phyloP scores from a whole-genome alignment of 2,329 filamentous ascomycete species.

The Colletotrichum plurivorum region DNA sequence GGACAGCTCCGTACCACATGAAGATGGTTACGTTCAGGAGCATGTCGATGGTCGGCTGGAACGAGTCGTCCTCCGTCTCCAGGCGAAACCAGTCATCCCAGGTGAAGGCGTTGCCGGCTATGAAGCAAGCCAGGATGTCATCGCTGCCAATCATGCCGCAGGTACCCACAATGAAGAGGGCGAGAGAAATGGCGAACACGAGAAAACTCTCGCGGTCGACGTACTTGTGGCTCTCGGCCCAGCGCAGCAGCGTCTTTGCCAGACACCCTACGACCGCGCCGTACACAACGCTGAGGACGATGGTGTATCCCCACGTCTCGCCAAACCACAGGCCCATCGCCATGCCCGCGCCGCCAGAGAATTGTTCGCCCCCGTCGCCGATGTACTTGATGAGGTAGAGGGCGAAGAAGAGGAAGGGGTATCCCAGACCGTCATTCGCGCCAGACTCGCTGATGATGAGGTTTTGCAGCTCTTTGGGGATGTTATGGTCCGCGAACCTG shows the following conservation, averaged over 20 bases:
- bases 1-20: constrained; percentile 90
- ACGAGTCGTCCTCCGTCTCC: constrained; percentile 88
- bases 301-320: constrained; percentile 88
- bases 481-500: constrained; percentile 92
- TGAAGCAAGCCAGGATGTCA: constrained; percentile 92
- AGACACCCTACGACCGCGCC: constrained; percentile 84
- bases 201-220: constrained; percentile 91
- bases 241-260: constrained; percentile 86
- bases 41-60: constrained; percentile 97
- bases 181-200: constrained; percentile 87
- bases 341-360: constrained; percentile 70
- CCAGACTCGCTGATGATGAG: constrained; percentile 88
- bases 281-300: constrained; percentile 83
- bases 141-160: constrained; percentile 90
- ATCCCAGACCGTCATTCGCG: constrained; percentile 90
- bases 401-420: constrained; percentile 89
- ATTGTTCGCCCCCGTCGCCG: constrained; percentile 68
- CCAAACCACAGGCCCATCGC: constrained; percentile 88
- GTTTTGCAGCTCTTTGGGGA: constrained; percentile 84
- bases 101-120: constrained; percentile 91
- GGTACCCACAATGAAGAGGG: constrained; percentile 89
- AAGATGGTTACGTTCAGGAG: constrained; percentile 90
- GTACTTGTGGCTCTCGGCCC: constrained; percentile 84
- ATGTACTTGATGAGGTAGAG: constrained; percentile 86
- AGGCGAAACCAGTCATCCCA: constrained; percentile 96